Evolutionary conservation across 2,329 filamentous ascomycete genomes (phyloP).

Genomic region (Botrytis paeoniae): DNA sequence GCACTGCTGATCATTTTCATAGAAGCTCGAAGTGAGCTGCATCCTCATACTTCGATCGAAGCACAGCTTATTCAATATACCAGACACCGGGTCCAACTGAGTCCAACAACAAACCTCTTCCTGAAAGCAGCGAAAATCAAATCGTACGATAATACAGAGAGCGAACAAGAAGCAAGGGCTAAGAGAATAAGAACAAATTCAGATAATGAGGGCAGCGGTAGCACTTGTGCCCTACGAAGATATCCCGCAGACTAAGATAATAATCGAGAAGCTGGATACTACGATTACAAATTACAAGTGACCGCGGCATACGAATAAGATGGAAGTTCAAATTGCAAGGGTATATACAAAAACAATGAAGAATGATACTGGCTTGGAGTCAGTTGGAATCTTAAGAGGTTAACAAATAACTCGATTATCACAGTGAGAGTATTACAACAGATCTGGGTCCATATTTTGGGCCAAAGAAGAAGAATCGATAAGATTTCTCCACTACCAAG

Average conservation of each 20-base stretch:
- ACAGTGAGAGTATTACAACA: background rate
- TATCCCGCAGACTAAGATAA: background rate
- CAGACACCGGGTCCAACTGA: background rate
- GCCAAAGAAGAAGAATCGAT: background rate
- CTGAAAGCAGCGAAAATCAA: background rate
- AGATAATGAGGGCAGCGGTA: background rate
- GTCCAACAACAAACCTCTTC: background rate
- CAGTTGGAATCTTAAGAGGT: background rate
- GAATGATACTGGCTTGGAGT: background rate
- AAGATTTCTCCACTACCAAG: background rate
- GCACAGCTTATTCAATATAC: too few species aligned
- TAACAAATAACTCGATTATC: background rate
- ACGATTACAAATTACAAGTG: too few species aligned
- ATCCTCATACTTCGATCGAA: background rate
- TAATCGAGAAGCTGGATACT: too few species aligned
- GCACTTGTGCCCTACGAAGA: background rate
- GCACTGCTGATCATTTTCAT: background rate
- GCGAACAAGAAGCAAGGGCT: background rate
- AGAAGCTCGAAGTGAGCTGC: background rate
- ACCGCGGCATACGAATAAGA: background rate
- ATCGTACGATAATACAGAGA: background rate
- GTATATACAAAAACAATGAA: background rate
- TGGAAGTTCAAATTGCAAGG: background rate
- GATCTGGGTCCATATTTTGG: background rate
- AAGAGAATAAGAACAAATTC: too few species aligned